Base-by-base conservation (phyloP, 768 basidiomycete species). In the Mycena polygramma region DNA sequence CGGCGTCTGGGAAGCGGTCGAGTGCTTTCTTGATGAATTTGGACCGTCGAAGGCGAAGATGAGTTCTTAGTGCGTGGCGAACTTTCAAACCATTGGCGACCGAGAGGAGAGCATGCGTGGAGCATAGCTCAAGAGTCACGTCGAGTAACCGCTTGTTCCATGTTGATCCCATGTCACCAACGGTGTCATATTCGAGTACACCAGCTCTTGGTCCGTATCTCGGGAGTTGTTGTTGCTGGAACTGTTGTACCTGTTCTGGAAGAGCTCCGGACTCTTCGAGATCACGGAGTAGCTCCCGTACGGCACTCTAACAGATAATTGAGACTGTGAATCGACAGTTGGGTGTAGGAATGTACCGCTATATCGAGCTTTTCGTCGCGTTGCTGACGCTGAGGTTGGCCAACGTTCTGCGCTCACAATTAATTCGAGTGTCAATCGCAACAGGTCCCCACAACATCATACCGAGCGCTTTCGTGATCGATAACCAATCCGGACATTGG, bases 151-250 rank as follows among this genome's bases (percentile, higher is more conserved):
- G 45, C 45, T 46, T 46, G 45, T 46, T 59, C 57, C 57, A 59
- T 15, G 9, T 3, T 3, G 57, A 59, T 26, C 57, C 57, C 45
- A 59, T 59, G 1, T 8, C 11, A 22, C 57, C 57, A 41, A 46
- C 45, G 13, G 45, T 59, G 43, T 59, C 57, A 20, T 59, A 59
- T 46, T 59, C 57, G n/a, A 59, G 39, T 24, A 24, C 9, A 9
- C 57, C 57, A 22, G 39, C 7, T 45, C 45, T 43, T 13, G 57
- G 57, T 24, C 57, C 57, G 30, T 59, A 30, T 59, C 26, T 59
- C 2, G 57, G 57, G 15, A 24, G 57, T 35, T 45, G 39, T 26
- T 26, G 57, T 9, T 45, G n/a, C 22, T 46, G 41, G 20, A 59
- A 59, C 15, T 46, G 57, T 30, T 45, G n/a, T 4, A 59, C 57